A percentile compares a stretch with the other conserved stretches of the same genome.
Conservation (phyloP, 768 basidiomycete genomes). For the Lactarius pseudohatsudake region DNA sequence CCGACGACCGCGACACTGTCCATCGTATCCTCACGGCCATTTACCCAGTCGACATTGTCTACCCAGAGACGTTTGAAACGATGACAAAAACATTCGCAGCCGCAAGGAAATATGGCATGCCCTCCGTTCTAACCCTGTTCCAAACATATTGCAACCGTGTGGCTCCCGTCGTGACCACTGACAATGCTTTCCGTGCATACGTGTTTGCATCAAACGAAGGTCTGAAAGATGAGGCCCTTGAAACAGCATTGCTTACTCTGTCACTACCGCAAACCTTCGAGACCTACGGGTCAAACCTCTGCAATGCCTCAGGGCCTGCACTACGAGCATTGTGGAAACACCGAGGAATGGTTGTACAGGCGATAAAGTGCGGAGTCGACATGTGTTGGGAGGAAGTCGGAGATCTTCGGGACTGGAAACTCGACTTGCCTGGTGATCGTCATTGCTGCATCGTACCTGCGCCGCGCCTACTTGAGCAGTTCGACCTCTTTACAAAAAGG, state of each 20-base stretch:
- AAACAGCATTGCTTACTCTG: constrained; percentile 5
- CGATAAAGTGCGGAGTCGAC: neutral
- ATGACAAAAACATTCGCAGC: constrained; percentile 5
- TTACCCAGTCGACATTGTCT: constrained; percentile 17
- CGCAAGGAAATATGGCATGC: constrained; percentile 14
- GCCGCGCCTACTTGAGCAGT: neutral
- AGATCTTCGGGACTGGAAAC: constrained; percentile 6
- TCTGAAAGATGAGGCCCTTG: constrained; percentile 8
- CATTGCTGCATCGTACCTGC: neutral
- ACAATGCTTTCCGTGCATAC: constrained; percentile 16
- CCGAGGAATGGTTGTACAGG: neutral
- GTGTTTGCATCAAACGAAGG: constrained; percentile 7
- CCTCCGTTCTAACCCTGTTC: constrained; percentile 3
- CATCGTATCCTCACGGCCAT: constrained; percentile 20
- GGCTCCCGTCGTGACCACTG: constrained; percentile 7
- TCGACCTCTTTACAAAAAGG: neutral
- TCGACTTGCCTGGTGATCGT: neutral
- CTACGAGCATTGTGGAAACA: constrained; percentile 15
- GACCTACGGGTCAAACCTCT: constrained; percentile 1
- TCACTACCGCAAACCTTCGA: constrained; percentile 6
- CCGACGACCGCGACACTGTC: constrained; percentile 17
- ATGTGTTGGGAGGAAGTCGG: constrained; percentile 3
- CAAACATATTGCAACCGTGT: constrained; percentile 6
- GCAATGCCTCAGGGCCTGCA: constrained; percentile 11
- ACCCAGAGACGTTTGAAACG: constrained; percentile 12